Percentiles rank a stretch among this genome's conserved stretches.
Conservation (phyloP, 1,139 yeast species). For the Candida sp. region DNA sequence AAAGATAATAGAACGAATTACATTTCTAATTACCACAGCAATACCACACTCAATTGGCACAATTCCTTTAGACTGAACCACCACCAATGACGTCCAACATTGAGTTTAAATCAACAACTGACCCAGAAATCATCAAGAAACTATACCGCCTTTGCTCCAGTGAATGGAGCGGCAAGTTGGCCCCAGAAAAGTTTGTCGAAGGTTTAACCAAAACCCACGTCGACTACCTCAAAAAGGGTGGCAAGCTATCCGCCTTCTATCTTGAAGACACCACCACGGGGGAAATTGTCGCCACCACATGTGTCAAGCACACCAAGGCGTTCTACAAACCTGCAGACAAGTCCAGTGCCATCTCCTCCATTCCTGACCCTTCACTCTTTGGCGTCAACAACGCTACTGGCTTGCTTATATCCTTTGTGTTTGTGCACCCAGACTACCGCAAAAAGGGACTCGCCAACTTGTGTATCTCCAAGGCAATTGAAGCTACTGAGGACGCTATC, state of each 20-base stretch:
- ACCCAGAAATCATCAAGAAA: slow-evolving; percentile 28
- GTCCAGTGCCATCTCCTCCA: slow-evolving; percentile 28
- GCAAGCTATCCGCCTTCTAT: slow-evolving; percentile 26
- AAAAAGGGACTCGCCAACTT: slow-evolving; percentile 33
- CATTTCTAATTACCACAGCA: not conserved
- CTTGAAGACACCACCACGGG: slow-evolving; percentile 29
- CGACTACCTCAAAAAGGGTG: slow-evolving; percentile 17
- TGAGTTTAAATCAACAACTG: slow-evolving; percentile 23
- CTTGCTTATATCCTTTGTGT: slow-evolving; percentile 32
- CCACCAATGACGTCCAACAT: slow-evolving; percentile 7
- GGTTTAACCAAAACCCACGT: slow-evolving; percentile 20
- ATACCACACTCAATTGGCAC: not conserved
- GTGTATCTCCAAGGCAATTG: slow-evolving; percentile 33
- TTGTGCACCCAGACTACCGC: slow-evolving; percentile 30
- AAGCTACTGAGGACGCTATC: slow-evolving; percentile 33
- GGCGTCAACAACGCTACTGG: slow-evolving; percentile 37
- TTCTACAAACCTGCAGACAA: slow-evolving; percentile 36
- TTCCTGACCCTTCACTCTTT: slow-evolving; percentile 37
- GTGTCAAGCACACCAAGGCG: slow-evolving; percentile 30
- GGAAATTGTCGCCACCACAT: slow-evolving; percentile 29
- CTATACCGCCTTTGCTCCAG: slow-evolving; percentile 30
- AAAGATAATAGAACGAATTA: not conserved
- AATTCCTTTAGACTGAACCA: too few species aligned
- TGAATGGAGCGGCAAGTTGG: slow-evolving; percentile 33
- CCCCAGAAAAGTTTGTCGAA: slow-evolving; percentile 30